phyloP scores from a whole-genome alignment of 2,329 filamentous ascomycete genomes.

The Elsinoe necatrix region DNA sequence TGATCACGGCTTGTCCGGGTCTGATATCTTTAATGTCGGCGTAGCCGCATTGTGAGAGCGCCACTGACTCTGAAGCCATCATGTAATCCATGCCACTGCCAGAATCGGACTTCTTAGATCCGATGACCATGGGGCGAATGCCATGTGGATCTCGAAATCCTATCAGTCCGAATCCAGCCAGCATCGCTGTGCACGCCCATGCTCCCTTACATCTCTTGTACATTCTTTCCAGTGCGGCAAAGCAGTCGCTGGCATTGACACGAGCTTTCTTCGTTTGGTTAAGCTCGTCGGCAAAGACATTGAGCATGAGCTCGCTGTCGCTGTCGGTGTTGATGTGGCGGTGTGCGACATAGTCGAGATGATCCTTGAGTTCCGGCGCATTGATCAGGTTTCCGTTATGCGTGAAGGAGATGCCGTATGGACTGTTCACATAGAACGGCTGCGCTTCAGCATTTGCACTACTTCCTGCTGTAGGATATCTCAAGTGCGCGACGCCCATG shows the following conservation, averaged over 20 bases:
- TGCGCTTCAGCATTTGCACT: conserved; percentile 78
- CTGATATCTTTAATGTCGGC: conserved; percentile 65
- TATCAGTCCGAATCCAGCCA: conserved; percentile 71
- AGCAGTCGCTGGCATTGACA: conserved; percentile 70
- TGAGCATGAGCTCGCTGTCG: conserved; percentile 80
- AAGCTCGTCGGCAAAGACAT: conserved; percentile 76
- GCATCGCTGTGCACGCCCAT: conserved; percentile 73
- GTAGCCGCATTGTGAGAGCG: conserved; percentile 74
- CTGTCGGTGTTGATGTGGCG: conserved; percentile 86
- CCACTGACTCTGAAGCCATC: conserved; percentile 83
- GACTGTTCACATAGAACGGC: conserved; percentile 83
- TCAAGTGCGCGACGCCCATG: conserved; percentile 77
- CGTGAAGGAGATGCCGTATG: conserved; percentile 71
- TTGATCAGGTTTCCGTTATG: conserved; percentile 91
- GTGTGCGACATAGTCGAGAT: conserved; percentile 69
- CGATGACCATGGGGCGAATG: conserved; percentile 74
- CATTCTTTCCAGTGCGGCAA: conserved; percentile 61
- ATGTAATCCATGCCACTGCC: conserved; percentile 69
- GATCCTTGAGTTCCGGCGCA: conserved; percentile 58
- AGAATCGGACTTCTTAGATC: conserved; percentile 60
- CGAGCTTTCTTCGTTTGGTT: conserved; percentile 73
- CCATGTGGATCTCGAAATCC: conserved; percentile 73
- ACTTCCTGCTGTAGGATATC: conserved; percentile 84
- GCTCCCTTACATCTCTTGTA: conserved; percentile 66
- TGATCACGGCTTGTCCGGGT: conserved; percentile 78